Evolutionary conservation across 129 eudicot species (phyloP).

Genomic region (Centrapalus pauciflorus): DNA sequence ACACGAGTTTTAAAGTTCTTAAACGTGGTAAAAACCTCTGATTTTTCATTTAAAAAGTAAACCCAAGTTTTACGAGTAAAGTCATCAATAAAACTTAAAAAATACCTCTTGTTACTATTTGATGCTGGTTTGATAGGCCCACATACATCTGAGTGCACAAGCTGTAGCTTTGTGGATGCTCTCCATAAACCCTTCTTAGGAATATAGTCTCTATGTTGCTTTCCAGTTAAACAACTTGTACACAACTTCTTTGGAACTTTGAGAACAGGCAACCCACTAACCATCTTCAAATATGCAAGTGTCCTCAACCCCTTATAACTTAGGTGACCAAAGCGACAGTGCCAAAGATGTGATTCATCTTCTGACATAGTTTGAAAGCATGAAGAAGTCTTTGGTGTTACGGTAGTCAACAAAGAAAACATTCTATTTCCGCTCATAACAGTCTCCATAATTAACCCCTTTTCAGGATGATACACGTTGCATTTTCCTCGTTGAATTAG

Average conservation of each 20-base stretch:
- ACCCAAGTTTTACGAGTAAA: neutral
- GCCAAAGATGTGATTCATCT: neutral
- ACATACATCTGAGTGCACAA: constrained; percentile 3
- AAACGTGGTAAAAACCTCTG: neutral
- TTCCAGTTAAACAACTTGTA: neutral
- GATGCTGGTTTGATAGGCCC: neutral
- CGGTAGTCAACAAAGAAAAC: neutral
- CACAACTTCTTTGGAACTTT: neutral
- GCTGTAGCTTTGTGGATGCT: neutral
- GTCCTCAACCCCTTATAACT: neutral
- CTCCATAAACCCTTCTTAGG: neutral
- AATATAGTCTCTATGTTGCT: constrained; percentile 8
- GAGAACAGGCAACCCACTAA: neutral
- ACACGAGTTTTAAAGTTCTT: neutral
- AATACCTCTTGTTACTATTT: too few relatives aligned
- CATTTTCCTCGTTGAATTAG: neutral
- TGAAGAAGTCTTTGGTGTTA: neutral
- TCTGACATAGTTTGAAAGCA: neutral
- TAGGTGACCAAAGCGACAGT: neutral
- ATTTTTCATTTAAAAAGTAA: neutral
- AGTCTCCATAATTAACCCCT: neutral
- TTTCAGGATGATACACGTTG: neutral
- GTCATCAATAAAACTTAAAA: constrained; percentile 3
- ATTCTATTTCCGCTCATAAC: constrained; percentile 7
- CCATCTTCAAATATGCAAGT: neutral